Evolutionary conservation across 1,284 basidiomycete species (phyloP).

Genomic region (Schizophyllum commune): DNA sequence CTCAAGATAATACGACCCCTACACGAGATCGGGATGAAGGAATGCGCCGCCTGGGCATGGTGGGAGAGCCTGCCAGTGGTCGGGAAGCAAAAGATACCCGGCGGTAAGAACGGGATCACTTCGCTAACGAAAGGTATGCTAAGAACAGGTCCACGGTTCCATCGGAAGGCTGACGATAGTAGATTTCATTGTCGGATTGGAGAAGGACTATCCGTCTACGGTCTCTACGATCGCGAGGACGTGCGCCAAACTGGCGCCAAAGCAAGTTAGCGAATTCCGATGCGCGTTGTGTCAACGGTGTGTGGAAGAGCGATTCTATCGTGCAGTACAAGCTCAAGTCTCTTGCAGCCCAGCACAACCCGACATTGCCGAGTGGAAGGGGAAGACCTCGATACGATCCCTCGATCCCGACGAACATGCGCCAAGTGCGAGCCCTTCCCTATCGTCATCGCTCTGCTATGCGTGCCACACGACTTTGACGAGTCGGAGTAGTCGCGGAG

Average conservation of each 20-base stretch:
- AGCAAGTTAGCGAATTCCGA: conserved; percentile 37
- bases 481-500: conserved; percentile 47
- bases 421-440: conserved; percentile 18
- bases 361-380: conserved; percentile 68
- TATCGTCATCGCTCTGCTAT: conserved; percentile 60
- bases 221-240: conserved; percentile 84
- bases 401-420: conserved; percentile 24
- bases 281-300: conserved; percentile 75
- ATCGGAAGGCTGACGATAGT: neutral
- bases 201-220: conserved; percentile 82
- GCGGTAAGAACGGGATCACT: conserved; percentile 55
- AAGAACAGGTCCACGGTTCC: neutral
- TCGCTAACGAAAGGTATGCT: conserved; percentile 64
- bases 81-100: conserved; percentile 41
- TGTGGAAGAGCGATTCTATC: conserved; percentile 16
- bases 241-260: conserved; percentile 75
- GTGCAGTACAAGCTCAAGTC: neutral
- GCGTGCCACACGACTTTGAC: conserved; percentile 68
- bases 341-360: conserved; percentile 55
- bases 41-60: conserved; percentile 73
- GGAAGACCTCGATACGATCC: conserved; percentile 61
- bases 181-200: conserved; percentile 81
- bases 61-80: conserved; percentile 52
- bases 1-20: conserved; percentile 67
- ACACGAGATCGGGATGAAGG: conserved; percentile 73